A percentile compares a stretch with the other conserved stretches of the same genome.
Conservation (phyloP, 2,329 filamentous ascomycete genomes). For the Zalaria sp. region DNA sequence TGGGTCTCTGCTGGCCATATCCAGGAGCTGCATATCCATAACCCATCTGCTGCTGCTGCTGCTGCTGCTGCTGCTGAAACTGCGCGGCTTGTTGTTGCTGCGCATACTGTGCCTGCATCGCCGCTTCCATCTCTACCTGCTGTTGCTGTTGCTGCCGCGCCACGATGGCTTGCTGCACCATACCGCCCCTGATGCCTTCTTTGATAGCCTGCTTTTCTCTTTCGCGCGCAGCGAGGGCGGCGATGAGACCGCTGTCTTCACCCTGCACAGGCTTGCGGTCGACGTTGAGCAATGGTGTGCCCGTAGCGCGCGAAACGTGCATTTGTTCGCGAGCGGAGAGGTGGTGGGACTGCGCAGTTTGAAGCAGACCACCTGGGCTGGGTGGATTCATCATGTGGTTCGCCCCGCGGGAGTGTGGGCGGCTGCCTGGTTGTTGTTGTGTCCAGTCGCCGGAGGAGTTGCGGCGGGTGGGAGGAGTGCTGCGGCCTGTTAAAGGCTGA, state of each 20-base stretch:
- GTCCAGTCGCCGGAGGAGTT: constrained; percentile 15
- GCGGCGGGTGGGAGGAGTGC: constrained; percentile 15
- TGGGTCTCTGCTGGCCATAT: background rate
- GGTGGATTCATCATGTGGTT: constrained; percentile 31
- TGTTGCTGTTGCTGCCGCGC: constrained; percentile 36
- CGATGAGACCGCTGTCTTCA: constrained; percentile 46
- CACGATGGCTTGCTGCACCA: constrained; percentile 56
- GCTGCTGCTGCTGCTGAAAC: constrained; percentile 14
- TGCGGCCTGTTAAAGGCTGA: constrained; percentile 11
- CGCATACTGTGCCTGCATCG: constrained; percentile 21
- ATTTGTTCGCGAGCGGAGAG: constrained; percentile 83
- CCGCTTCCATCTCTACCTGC: constrained; percentile 21
- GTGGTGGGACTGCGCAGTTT: constrained; percentile 39
- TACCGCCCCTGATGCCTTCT: constrained; percentile 46
- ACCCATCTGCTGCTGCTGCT: constrained; percentile 4
- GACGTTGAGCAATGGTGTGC: constrained; percentile 60
- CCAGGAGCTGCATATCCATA: background rate
- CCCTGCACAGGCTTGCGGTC: constrained; percentile 15
- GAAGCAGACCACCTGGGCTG: constrained; percentile 9
- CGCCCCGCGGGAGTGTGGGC: constrained; percentile 45
- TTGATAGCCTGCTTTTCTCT: constrained; percentile 61
- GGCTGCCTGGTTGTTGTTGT: constrained; percentile 14
- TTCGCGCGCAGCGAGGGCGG: constrained; percentile 67
- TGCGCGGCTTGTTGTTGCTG: constrained; percentile 19
- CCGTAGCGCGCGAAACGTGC: constrained; percentile 70